phyloP scores from a whole-genome alignment of 2,329 filamentous ascomycete genomes.

The Diaporthe sp. region DNA sequence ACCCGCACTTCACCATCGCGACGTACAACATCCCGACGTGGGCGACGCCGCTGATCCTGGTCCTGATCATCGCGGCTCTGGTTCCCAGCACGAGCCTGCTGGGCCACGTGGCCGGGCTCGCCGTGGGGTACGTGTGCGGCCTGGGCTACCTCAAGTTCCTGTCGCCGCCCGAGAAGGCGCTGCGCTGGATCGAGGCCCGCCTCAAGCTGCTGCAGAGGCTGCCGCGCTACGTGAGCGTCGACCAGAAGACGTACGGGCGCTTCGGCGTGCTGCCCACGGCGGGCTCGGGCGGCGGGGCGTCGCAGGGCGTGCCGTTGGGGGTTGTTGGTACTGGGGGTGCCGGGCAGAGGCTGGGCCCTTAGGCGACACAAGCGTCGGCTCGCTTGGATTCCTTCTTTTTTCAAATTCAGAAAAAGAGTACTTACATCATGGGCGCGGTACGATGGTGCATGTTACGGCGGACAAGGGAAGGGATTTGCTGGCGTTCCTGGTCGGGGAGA shows the following conservation, averaged over 20 bases:
- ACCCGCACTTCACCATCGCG: conserved; percentile 80
- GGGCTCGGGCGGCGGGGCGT: conserved; percentile 57
- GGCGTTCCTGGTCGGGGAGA: conserved; percentile 28
- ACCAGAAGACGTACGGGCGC: conserved; percentile 94
- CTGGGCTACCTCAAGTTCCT: conserved; percentile 91
- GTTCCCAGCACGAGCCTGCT: conserved; percentile 86
- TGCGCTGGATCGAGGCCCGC: conserved; percentile 91
- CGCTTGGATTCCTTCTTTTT: not conserved
- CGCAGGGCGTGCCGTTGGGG: conserved; percentile 74
- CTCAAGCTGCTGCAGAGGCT: conserved; percentile 86
- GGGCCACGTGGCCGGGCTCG: conserved; percentile 87
- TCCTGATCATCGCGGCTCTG: conserved; percentile 81
- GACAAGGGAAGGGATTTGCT: not conserved
- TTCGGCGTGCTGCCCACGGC: conserved; percentile 82
- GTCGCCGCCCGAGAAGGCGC: conserved; percentile 87
- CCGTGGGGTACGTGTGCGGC: conserved; percentile 88
- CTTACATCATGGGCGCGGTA: not conserved
- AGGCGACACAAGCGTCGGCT: conserved; percentile 33
- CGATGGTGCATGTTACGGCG: not conserved
- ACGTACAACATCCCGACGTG: conserved; percentile 86
- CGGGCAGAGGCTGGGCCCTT: conserved; percentile 79
- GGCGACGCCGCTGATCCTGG: conserved; percentile 85
- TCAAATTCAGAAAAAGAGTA: not conserved
- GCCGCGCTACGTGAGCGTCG: conserved; percentile 93
- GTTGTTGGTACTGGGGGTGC: conserved; percentile 65